Evolutionary conservation across 495 filamentous ascomycete species (phyloP).

Genomic region (Talaromyces stipitatus): DNA sequence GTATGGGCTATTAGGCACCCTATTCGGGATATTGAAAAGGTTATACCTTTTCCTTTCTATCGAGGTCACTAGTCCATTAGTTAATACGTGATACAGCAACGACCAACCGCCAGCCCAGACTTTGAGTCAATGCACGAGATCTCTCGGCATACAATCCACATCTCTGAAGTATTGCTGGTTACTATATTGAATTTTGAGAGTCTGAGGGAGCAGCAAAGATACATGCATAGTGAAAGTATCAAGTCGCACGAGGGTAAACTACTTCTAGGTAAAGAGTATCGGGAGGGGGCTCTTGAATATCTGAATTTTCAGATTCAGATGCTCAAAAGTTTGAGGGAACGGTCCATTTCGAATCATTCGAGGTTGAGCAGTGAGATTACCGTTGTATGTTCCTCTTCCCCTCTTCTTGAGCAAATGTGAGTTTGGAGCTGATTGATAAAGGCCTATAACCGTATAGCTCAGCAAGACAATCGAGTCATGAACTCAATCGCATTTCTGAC

Average conservation of each 20-base stretch:
- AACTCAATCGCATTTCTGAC: constrained; percentile 28
- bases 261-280: neutral
- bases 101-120: constrained; percentile 15
- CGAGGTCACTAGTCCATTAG: neutral
- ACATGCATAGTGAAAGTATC: neutral
- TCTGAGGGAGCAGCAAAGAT: constrained; percentile 22
- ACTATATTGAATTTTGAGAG: constrained; percentile 23
- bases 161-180: constrained; percentile 36
- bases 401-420: constrained; percentile 29
- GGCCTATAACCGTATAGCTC: constrained; percentile 18
- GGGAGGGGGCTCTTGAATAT: constrained; percentile 14
- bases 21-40: constrained; percentile 17
- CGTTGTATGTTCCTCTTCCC: constrained; percentile 21
- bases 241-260: neutral
- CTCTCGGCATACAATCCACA: constrained; percentile 40
- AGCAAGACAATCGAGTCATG: constrained; percentile 27
- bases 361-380: constrained; percentile 38
- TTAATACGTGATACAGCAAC: neutral
- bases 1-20: constrained; percentile 21
- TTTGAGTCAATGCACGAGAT: constrained; percentile 38
- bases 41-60: neutral
- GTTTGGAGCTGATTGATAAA: constrained; percentile 20
- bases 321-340: constrained; percentile 26
- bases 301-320: constrained; percentile 26
- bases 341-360: constrained; percentile 32